phyloP scores from a whole-genome alignment of 2,329 filamentous ascomycete species.

The Thermothelomyces thermophilus region DNA sequence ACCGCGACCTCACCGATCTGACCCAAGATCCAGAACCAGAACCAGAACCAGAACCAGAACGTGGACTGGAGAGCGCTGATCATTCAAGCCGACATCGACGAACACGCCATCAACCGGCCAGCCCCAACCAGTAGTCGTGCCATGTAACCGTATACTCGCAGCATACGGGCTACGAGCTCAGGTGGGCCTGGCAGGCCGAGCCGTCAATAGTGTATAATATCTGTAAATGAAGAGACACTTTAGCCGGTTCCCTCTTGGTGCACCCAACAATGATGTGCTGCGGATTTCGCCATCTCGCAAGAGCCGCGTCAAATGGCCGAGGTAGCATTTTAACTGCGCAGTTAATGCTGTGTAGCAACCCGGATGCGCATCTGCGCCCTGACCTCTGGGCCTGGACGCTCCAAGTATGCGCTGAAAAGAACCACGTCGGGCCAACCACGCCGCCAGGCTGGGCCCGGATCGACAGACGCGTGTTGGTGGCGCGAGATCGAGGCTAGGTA shows the following conservation, averaged over 20 bases:
- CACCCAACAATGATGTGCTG: neutral
- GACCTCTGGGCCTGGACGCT: neutral
- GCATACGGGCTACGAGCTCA: neutral
- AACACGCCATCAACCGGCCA: constrained; percentile 7
- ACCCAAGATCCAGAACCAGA: neutral
- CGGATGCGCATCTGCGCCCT: neutral
- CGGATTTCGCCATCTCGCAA: constrained; percentile 6
- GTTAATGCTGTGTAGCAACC: neutral
- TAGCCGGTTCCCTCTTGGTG: constrained; percentile 20
- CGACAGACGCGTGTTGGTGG: neutral
- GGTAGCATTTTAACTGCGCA: neutral
- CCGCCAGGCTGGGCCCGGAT: neutral
- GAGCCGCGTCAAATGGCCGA: neutral
- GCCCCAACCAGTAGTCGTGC: neutral
- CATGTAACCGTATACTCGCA: too few relatives aligned
- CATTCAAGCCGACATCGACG: neutral
- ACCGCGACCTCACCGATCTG: neutral
- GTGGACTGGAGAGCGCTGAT: neutral
- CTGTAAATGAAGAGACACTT: constrained; percentile 22
- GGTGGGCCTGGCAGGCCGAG: constrained; percentile 14
- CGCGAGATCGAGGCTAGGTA: neutral
- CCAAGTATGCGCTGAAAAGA: neutral
- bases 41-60: neutral
- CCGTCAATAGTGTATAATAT: constrained; percentile 18
- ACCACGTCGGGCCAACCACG: neutral